Base-by-base conservation (phyloP, 306 rosid genomes). In the Prunus mira region DNA sequence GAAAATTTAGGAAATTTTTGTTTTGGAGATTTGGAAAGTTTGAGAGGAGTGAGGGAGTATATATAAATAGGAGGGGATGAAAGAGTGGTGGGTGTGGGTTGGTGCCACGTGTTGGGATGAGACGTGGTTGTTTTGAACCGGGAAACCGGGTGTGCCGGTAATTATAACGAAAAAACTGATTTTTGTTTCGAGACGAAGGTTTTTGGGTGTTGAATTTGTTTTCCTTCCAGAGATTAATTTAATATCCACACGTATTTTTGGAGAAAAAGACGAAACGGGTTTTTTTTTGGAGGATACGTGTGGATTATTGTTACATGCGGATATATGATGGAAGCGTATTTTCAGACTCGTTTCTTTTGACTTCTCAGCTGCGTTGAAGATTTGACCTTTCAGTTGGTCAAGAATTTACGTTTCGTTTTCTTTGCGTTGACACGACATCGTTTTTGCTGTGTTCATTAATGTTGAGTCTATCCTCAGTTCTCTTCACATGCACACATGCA, bases 91-190 rank as follows among this genome's bases (percentile, higher is more conserved):
- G 78, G 56, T 70, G 15, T 63, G 71, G 65, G 24, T 46, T 65
- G 25, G 14, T 68, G 90, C 57, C 83, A 69, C 75, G 83, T 80
- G 61, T 61, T 32, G 17, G 24, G 25, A 80, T 34, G 71, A 70
- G 63, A 52, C 81, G 71, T 70, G 43, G 22, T 52, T 51, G 65
- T 62, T 57, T 32, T 3, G 65, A 50, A 78, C 81, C 76, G 72
- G 71, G 64, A 75, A 82, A 86, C 85, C 73, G 83, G 87, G 69
- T 14, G 30, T 20, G 20, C 87, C 91, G 79, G 91, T 87, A 63
- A 75, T 32, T 13, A 15, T 80, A 30, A 34, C 32, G 9, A 12
- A 71, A 56, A 13, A 71, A 50, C 45, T 54, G 20, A 32, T 2
- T 38, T 22, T 38, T 19, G 76, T 46, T 34, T 28, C 20, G 13